Percentiles rank a stretch among this genome's conserved stretches.
These are phyloP conservation scores for Epichloe sibirici DNA, from an alignment of 2,329 filamentous ascomycete genomes.

Conservation along the genomic window DNA sequence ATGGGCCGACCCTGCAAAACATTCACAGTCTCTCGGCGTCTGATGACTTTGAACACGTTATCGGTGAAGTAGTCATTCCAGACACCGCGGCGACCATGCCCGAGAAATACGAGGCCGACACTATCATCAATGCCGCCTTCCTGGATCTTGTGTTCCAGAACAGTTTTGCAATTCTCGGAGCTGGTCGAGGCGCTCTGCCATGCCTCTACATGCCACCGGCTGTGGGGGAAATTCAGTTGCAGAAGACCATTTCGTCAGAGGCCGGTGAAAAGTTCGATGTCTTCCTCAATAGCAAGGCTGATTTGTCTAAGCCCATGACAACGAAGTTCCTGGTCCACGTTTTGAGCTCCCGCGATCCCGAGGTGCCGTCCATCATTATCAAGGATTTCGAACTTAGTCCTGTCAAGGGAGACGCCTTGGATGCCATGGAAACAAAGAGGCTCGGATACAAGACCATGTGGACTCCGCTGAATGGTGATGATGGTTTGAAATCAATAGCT, in stretches of 20 bases:
- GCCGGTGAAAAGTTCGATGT: neutral
- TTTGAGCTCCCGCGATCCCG: conserved; percentile 13
- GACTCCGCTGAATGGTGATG: neutral
- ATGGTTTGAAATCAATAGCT: neutral
- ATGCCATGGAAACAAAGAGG: neutral
- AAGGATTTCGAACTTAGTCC: conserved; percentile 28
- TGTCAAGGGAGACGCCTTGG: conserved; percentile 21
- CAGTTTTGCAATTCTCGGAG: conserved; percentile 25
- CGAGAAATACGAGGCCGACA: conserved; percentile 27
- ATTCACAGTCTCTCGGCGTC: neutral
- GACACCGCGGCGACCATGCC: conserved; percentile 35
- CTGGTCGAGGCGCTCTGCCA: conserved; percentile 17
- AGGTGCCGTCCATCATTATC: conserved; percentile 22
- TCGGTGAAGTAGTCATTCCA: conserved; percentile 14
- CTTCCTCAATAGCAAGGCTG: neutral
- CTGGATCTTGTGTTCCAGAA: conserved; percentile 33
- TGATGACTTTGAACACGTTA: neutral
- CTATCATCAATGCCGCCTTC: conserved; percentile 33
- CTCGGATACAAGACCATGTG: neutral
- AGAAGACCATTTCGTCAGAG: neutral
- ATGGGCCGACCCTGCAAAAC: conserved; percentile 5
- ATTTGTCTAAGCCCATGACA: neutral
- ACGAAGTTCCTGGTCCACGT: neutral
- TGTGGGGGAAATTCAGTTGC: conserved; percentile 17
- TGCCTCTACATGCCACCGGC: conserved; percentile 25